These are phyloP conservation scores for Cyclocybe cylindracea DNA, from an alignment of 768 basidiomycete species.

Conservation along the genomic window DNA sequence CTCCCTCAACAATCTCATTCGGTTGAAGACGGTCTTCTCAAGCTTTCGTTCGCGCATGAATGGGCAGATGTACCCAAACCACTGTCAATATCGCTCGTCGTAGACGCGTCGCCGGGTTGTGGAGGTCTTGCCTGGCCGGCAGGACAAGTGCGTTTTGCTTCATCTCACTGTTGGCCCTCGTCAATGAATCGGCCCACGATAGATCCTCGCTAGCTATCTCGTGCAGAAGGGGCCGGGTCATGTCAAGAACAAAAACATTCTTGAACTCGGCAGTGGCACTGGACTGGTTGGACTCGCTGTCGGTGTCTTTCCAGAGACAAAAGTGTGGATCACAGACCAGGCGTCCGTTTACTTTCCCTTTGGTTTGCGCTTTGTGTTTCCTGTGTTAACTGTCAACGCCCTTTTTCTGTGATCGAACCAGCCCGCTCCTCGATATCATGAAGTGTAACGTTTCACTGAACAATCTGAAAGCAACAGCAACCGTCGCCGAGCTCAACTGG, in stretches of 20 bases:
- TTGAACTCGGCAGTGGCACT: slow-evolving; percentile 91
- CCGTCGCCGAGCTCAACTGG: slow-evolving; percentile 82
- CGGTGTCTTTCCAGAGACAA: slow-evolving; percentile 58
- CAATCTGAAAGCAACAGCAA: slow-evolving; percentile 48
- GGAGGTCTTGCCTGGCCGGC: slow-evolving; percentile 94
- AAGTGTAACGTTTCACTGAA: slow-evolving; percentile 70
- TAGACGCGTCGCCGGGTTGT: slow-evolving; percentile 87
- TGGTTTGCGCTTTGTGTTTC: slow-evolving; percentile 5
- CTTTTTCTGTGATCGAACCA: slow-evolving; percentile 27
- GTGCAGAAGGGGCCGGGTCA: slow-evolving; percentile 50
- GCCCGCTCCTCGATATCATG: slow-evolving; percentile 82
- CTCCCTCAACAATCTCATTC: slow-evolving; percentile 59
- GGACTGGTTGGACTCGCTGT: slow-evolving; percentile 90
- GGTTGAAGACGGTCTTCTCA: slow-evolving; percentile 46
- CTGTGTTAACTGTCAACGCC: slow-evolving; percentile 10
- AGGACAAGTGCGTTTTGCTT: slow-evolving; percentile 62
- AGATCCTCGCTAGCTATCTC: slow-evolving; percentile 84
- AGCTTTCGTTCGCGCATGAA: slow-evolving; percentile 38
- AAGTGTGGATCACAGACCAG: slow-evolving; percentile 90
- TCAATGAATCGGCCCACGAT: slow-evolving; percentile 8
- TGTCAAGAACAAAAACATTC: slow-evolving; percentile 55
- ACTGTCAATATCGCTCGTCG: slow-evolving; percentile 51
- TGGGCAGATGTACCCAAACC: slow-evolving; percentile 21
- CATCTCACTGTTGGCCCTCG: slow-evolving; percentile 1
- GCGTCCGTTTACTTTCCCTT: slow-evolving; percentile 54